Evolutionary conservation across 2,329 filamentous ascomycete genomes (phyloP).

Genomic region (Didymella pomorum): DNA sequence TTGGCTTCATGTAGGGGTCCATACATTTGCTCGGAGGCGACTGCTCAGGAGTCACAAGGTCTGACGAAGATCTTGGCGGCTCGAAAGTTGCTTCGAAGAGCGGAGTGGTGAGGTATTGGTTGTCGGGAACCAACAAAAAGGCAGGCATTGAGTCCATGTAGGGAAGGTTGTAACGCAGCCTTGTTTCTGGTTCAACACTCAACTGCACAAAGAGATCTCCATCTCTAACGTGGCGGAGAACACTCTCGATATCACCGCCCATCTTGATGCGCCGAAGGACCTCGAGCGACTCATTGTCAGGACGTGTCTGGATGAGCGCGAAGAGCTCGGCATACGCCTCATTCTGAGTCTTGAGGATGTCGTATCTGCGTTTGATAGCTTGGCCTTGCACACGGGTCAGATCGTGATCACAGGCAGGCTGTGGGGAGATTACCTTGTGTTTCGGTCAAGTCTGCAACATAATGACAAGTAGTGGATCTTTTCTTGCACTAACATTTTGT

Average conservation of each 20-base stretch:
- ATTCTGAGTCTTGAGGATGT: conserved; percentile 20
- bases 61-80: conserved; percentile 6
- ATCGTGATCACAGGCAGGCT: background rate
- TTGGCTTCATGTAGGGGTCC: conserved; percentile 27
- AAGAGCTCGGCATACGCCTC: conserved; percentile 26
- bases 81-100: conserved; percentile 21
- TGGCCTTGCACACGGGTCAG: conserved; percentile 17
- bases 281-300: conserved; percentile 22
- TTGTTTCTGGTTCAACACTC: conserved; percentile 18
- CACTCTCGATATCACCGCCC: conserved; percentile 20
- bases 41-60: background rate
- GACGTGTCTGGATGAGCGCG: conserved; percentile 17
- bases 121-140: conserved; percentile 15
- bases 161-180: conserved; percentile 21
- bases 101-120: conserved; percentile 21
- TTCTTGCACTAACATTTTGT: conserved; percentile 9
- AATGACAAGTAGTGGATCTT: conserved; percentile 12
- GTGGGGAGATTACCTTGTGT: conserved; percentile 12
- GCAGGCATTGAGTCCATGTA: conserved; percentile 19
- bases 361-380: conserved; percentile 26
- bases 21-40: conserved; percentile 5
- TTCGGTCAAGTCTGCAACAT: conserved; percentile 10
- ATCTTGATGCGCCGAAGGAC: conserved; percentile 26
- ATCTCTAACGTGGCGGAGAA: conserved; percentile 26
- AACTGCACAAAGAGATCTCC: conserved; percentile 27